A percentile compares a stretch with the other conserved stretches of the same genome.
These are phyloP conservation scores for Grigorovia humatica DNA, from an alignment of 805 yeast species.

Conservation along the genomic window DNA sequence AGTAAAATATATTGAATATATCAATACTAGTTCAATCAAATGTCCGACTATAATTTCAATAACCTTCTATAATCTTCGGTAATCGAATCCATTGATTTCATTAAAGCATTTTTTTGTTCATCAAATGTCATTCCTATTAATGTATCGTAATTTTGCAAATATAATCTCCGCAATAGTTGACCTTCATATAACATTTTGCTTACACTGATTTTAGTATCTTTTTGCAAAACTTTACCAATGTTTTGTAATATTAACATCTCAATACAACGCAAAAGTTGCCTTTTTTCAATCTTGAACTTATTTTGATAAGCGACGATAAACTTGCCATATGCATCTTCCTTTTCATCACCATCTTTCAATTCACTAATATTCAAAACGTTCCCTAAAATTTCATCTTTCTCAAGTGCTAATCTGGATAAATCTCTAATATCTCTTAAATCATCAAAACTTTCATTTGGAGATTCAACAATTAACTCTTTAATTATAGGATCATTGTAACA, in stretches of 20 bases:
- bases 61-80: constrained; percentile 57
- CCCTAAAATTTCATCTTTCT: constrained; percentile 11
- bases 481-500: constrained; percentile 49
- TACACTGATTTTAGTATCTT: neutral
- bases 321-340: constrained; percentile 3
- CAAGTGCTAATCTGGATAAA: constrained; percentile 34
- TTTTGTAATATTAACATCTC: constrained; percentile 56
- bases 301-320: constrained; percentile 35
- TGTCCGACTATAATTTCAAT: neutral
- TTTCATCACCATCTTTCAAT: constrained; percentile 18
- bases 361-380: constrained; percentile 26
- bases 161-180: constrained; percentile 66
- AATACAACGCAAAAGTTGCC: constrained; percentile 67
- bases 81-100: constrained; percentile 60
- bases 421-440: constrained; percentile 82
- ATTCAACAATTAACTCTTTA: constrained; percentile 78
- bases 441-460: constrained; percentile 88
- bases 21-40: too few species aligned
- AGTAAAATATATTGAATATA: too few species aligned
- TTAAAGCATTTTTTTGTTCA: constrained; percentile 59
- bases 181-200: constrained; percentile 32
- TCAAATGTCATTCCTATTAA: constrained; percentile 53
- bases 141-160: constrained; percentile 70
- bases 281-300: constrained; percentile 50
- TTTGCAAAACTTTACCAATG: constrained; percentile 25